These are phyloP conservation scores for Cutaneotrichosporon sp. DNA, from an alignment of 1,284 basidiomycete genomes.

Conservation along the genomic window DNA sequence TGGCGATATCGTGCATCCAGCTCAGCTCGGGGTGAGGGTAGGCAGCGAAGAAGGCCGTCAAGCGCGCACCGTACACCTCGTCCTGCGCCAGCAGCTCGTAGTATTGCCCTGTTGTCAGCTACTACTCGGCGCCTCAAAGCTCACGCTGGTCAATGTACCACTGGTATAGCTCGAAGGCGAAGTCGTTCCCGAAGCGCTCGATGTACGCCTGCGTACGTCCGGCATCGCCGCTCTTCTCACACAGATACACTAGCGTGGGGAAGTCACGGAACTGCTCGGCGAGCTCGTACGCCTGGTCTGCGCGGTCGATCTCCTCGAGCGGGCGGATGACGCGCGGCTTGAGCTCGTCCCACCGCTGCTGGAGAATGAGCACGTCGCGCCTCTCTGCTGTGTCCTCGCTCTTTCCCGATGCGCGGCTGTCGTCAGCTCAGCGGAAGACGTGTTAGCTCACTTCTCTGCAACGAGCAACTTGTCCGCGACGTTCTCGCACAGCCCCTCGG, in stretches of 20 bases:
- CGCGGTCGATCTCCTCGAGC: conserved; percentile 63
- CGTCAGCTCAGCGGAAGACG: conserved; percentile 37
- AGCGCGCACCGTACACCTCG: conserved; percentile 62
- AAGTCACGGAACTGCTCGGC: conserved; percentile 87
- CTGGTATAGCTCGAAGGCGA: conserved; percentile 82
- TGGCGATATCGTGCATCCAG: conserved; percentile 88
- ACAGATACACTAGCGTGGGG: conserved; percentile 75
- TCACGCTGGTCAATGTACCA: conserved; percentile 61
- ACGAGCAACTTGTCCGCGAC: conserved; percentile 70
- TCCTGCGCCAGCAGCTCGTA: conserved; percentile 75
- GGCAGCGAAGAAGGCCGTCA: conserved; percentile 73
- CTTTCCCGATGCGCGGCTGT: conserved; percentile 21
- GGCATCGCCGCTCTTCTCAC: conserved; percentile 57
- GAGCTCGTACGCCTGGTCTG: conserved; percentile 70
- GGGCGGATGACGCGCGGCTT: conserved; percentile 49
- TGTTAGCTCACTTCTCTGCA: conserved; percentile 30
- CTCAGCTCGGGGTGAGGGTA: conserved; percentile 68
- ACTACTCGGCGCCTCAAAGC: conserved; percentile 15
- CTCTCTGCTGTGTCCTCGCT: conserved; percentile 28
- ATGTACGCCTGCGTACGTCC: conserved; percentile 65
- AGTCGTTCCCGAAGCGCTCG: conserved; percentile 75
- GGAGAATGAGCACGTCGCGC: conserved; percentile 37
- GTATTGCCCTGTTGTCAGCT: conserved; percentile 62
- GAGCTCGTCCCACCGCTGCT: conserved; percentile 42
- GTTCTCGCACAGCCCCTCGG: conserved; percentile 67